Conservation (phyloP, 371 early-diverging fungal species). For the Catenaria anguillulae region DNA sequence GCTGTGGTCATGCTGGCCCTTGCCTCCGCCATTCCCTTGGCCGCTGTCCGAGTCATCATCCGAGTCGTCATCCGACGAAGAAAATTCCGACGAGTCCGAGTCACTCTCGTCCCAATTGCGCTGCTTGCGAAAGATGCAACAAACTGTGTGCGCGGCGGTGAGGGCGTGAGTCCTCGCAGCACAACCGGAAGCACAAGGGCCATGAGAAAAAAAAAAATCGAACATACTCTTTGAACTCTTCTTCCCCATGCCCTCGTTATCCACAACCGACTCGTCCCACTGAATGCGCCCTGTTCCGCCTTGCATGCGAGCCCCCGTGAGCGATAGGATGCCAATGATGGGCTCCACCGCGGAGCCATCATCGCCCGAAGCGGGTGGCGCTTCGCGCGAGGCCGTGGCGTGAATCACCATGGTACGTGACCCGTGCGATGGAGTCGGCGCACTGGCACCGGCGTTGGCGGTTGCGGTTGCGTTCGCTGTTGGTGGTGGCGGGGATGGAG, state of each 20-base stretch:
- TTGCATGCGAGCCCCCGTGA: not conserved
- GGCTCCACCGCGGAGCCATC: not conserved
- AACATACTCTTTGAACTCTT: slow-evolving; percentile 80
- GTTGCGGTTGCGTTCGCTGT: too few species aligned
- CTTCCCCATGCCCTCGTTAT: slow-evolving; percentile 67
- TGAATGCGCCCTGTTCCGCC: slow-evolving; percentile 9
- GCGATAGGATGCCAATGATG: not conserved
- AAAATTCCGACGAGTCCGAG: slow-evolving; percentile 17
- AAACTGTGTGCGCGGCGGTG: too few species aligned
- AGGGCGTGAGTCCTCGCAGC: too few species aligned
- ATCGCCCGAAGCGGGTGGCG: not conserved
- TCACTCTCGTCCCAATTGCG: slow-evolving; percentile 34
- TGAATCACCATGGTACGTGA: not conserved
- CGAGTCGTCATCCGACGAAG: not conserved
- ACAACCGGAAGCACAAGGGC: not conserved
- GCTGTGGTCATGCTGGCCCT: not conserved
- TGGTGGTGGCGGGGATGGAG: too few species aligned
- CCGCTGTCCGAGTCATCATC: not conserved
- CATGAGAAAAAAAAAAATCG: not conserved
- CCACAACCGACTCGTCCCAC: slow-evolving; percentile 70
- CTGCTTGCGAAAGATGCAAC: slow-evolving; percentile 72
- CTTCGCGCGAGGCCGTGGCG: not conserved
- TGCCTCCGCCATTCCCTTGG: not conserved
- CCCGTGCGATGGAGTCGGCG: too few species aligned
- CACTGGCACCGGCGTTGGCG: too few species aligned